Evolutionary conservation across 2,329 filamentous ascomycete genomes (phyloP), one percentile per base, ranked within the genome.

Genomic region (Fusarium sp.): DNA sequence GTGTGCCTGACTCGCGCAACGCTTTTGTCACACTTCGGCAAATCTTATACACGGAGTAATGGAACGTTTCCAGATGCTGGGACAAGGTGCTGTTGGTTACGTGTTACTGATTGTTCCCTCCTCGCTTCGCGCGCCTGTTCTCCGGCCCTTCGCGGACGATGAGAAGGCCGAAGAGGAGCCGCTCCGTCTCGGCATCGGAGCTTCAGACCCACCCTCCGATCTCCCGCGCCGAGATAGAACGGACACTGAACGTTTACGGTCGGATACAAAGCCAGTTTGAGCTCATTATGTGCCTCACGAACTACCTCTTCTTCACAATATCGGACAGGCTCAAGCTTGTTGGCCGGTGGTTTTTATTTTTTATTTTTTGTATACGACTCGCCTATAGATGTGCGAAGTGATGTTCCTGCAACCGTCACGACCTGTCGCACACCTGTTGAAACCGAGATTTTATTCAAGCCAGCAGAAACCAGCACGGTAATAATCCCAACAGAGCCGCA

Each of bases 41-140:
- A 54, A 57, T 66, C 39, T 50, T 38, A 49, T 51, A 38, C 56
- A 56, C 50, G 36, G 44, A 56, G 47, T 27, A 35, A 63, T 63
- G 54, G 66, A 63, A 68, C 57, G 59, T 55, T 68, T 63, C 66
- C 57, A 68, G 66, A 58, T 56, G 49, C 46, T 67, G 46, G 63
- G 63, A 67, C 60, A 53, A 59, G 50, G 37, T 29, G 25, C 33
- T 33, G 36, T 50, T 23, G 32, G 54, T 53, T 57, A 31, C 23
- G 52, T 62, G 57, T 35, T 42, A 62, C 57, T 49, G 21, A 4
- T 41, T 9, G 17, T 25, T 23, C 14, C 33, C 19, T 39, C 31
- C 44, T 65, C 47, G 44, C 61, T 51, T 65, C 39, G 35, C 45
- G 45, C 45, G 21, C 21, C 37, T 49, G 32, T 47, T 43, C 46